Evolutionary conservation across 164 flowering plant genomes (phyloP).

Genomic region (Umbilicus rupestris): DNA sequence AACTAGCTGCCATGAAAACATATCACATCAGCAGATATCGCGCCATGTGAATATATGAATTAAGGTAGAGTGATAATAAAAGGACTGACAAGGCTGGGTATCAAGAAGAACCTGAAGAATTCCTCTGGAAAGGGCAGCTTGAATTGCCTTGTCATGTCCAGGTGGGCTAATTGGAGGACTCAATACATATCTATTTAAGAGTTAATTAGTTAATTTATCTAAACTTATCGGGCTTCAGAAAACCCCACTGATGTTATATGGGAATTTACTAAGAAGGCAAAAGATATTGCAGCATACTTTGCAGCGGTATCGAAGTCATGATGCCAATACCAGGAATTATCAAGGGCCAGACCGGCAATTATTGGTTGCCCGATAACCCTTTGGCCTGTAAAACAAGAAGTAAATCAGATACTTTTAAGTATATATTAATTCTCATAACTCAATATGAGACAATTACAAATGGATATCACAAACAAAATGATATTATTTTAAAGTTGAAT

Average conservation of each 20-base stretch:
- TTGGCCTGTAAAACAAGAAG: conserved; percentile 60
- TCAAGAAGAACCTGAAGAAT: conserved; percentile 24
- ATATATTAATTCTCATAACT: too few species aligned
- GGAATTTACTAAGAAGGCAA: conserved; percentile 8
- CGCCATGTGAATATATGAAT: background rate
- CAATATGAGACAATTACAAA: too few species aligned
- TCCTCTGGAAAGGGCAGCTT: conserved; percentile 81
- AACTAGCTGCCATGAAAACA: conserved; percentile 47
- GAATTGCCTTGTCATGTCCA: conserved; percentile 88
- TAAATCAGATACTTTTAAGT: too few species aligned
- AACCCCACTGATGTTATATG: background rate
- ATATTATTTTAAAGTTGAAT: background rate
- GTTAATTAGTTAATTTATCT: background rate
- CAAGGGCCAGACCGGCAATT: conserved; percentile 68
- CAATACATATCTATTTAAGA: conserved; percentile 71
- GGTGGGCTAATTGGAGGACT: conserved; percentile 90
- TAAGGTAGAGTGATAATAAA: background rate
- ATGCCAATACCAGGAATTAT: conserved; percentile 84
- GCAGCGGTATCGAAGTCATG: conserved; percentile 83
- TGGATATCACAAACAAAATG: too few species aligned
- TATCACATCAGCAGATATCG: background rate
- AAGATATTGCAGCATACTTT: conserved; percentile 39
- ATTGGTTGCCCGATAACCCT: conserved; percentile 89
- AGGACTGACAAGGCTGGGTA: background rate
- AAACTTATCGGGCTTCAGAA: background rate